phyloP scores from a whole-genome alignment of 345 rosid genomes.

The Populus tremula region DNA sequence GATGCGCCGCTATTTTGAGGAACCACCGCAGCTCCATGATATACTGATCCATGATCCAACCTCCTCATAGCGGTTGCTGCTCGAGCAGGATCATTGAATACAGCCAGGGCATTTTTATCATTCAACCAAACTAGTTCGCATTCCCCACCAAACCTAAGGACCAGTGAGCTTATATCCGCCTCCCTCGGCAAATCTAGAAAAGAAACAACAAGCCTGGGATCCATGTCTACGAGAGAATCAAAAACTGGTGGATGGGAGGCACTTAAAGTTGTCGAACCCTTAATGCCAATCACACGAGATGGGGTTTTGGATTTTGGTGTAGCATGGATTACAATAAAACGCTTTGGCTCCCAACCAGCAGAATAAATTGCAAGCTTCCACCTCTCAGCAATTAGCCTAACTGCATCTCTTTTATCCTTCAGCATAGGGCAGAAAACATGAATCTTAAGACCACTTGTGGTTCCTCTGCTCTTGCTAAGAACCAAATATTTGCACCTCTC shows the following conservation, averaged over 20 bases:
- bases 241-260: conserved; percentile 53
- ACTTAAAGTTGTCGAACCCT: conserved; percentile 45
- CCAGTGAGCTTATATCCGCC: conserved; percentile 74
- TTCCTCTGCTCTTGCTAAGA: conserved; percentile 71
- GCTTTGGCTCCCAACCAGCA: conserved; percentile 96
- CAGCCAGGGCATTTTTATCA: conserved; percentile 90
- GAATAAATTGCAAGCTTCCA: conserved; percentile 81
- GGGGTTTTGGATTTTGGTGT: conserved; percentile 80
- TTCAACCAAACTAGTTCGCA: conserved; percentile 91
- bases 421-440: conserved; percentile 91
- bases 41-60: conserved; percentile 80
- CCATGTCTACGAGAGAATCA: conserved; percentile 89
- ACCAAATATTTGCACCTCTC: conserved; percentile 93
- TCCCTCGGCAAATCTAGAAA: conserved; percentile 88
- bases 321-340: conserved; percentile 69
- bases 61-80: conserved; percentile 99
- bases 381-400: conserved; percentile 84
- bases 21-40: conserved; percentile 64
- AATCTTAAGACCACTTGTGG: conserved; percentile 53
- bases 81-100: conserved; percentile 80
- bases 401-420: conserved; percentile 88
- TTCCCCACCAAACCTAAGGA: conserved; percentile 92
- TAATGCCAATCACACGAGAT: conserved; percentile 65
- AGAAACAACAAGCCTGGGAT: conserved; percentile 86
- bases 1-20: conserved; percentile 42